phyloP scores from a whole-genome alignment of 176 grass and related monocot species.

The Saccharum officinarum region DNA sequence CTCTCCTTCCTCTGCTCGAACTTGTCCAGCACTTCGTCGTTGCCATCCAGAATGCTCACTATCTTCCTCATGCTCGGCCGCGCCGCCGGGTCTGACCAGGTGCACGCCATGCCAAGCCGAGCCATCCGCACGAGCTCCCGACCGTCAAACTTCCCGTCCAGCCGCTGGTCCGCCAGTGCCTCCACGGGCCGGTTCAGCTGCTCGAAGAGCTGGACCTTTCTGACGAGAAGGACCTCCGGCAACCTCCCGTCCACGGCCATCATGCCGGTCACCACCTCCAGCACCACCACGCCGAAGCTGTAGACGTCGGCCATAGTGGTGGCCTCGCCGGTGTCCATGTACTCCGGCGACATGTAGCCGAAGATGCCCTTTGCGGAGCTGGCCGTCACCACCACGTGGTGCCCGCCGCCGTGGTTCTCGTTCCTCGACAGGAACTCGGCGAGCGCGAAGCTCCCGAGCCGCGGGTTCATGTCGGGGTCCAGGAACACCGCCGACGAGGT shows the following conservation, averaged over 20 bases:
- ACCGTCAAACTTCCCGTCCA: conserved; percentile 44
- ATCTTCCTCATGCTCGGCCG: conserved; percentile 79
- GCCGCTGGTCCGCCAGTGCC: conserved; percentile 53
- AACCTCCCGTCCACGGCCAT: conserved; percentile 69
- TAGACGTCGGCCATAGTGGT: conserved; percentile 85
- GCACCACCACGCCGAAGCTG: conserved; percentile 78
- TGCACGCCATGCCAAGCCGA: conserved; percentile 70
- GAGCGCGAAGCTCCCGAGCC: conserved; percentile 81
- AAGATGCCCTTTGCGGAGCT: conserved; percentile 72
- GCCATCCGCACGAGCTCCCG: conserved; percentile 52
- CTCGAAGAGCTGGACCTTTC: conserved; percentile 38
- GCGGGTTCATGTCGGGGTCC: conserved; percentile 69
- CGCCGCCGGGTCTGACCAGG: conserved; percentile 42
- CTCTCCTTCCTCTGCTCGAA: conserved; percentile 45
- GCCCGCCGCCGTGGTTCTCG: conserved; percentile 37
- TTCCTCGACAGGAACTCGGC: conserved; percentile 92
- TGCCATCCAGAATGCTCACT: conserved; percentile 76
- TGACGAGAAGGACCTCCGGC: conserved; percentile 73
- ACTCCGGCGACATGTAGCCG: conserved; percentile 93
- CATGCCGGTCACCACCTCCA: conserved; percentile 68
- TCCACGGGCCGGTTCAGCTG: conserved; percentile 33
- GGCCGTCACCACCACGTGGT: conserved; percentile 28
- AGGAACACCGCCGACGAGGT: conserved; percentile 83
- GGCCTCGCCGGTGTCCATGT: conserved; percentile 71
- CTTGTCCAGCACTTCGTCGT: conserved; percentile 56